Conservation (phyloP, 2,329 filamentous ascomycete genomes). For the Colletotrichum sp. region DNA sequence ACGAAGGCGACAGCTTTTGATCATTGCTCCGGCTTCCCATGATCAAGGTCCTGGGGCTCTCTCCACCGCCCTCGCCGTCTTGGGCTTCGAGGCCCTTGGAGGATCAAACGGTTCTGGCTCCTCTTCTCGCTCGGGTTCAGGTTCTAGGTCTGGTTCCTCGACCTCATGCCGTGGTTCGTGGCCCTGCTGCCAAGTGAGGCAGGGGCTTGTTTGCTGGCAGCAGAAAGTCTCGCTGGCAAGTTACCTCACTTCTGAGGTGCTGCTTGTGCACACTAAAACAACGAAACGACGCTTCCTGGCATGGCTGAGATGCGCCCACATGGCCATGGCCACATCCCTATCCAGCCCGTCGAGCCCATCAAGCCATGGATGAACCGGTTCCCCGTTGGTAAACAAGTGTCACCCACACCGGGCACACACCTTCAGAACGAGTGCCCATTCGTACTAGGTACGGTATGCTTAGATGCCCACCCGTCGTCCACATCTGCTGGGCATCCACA, state of each 20-base stretch:
- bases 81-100: not conserved
- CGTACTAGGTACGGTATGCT: not conserved
- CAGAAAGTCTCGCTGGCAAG: not conserved
- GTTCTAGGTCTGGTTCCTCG: not conserved
- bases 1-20: not conserved
- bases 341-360: not conserved
- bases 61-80: not conserved
- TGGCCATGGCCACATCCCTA: not conserved
- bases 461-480: not conserved
- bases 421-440: not conserved
- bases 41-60: not conserved
- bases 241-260: not conserved
- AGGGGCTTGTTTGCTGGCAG: constrained; percentile 3
- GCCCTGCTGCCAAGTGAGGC: not conserved
- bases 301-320: not conserved
- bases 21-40: not conserved
- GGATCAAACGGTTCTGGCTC: not conserved
- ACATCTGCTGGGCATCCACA: constrained; percentile 1
- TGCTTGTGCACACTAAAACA: not conserved
- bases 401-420: not conserved
- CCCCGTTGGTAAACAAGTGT: constrained; percentile 15
- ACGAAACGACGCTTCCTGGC: not conserved
- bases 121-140: not conserved
- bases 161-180: not conserved
- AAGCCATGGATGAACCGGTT: not conserved